Evolutionary conservation across 2,329 filamentous ascomycete genomes (phyloP), one percentile per base, ranked within the genome.

Genomic region (Waltergamsia citrina): DNA sequence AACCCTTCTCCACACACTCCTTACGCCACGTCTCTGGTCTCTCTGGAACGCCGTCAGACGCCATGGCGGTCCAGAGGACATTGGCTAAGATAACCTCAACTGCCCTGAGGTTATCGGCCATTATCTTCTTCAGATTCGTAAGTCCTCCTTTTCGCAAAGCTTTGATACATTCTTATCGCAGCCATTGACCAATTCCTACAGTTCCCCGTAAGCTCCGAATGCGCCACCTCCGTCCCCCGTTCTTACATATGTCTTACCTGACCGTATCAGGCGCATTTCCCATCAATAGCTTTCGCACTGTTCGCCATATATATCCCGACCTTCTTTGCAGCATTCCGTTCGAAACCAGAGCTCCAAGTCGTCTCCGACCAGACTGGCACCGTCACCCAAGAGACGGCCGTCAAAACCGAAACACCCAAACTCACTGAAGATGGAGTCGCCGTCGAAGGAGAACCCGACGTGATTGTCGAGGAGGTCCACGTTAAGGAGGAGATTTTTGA

Each of bases 301-400:
- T 77, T 81, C 39, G 76, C 72, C 17, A 55, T 85, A 37, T 85
- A 85, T 44, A 50, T 79, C 1, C 69, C 78, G 0, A 65, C 77
- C 1, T 84, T 81, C 54, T 52, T 82, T 33, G 59, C 64, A 10
- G 74, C 68, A 43, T 77, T 73, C 49, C 54, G 71, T 18, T 64
- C 65, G 12, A 71, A 74, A 37, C 63, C 74, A 6, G 62, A 69
- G 38, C 71, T 77, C 46, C 63, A 73, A 31, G 49, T 81, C 5
- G 56, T 81, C 17, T 71, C 74, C 38, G 74, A 81, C 43, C 62
- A 79, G 41, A 59, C 81, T 16, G 70, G 80, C 35, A 51, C 80
- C 6, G 56, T 56, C 2, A 53, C 77, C 6, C 70, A 62, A 16
- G 65, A 77, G 40, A 65, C 62, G 6, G 51, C 60, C 9, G 14